Evolutionary conservation across 176 grass and related monocot species (phyloP).

Genomic region (Dactylis glomerata): DNA sequence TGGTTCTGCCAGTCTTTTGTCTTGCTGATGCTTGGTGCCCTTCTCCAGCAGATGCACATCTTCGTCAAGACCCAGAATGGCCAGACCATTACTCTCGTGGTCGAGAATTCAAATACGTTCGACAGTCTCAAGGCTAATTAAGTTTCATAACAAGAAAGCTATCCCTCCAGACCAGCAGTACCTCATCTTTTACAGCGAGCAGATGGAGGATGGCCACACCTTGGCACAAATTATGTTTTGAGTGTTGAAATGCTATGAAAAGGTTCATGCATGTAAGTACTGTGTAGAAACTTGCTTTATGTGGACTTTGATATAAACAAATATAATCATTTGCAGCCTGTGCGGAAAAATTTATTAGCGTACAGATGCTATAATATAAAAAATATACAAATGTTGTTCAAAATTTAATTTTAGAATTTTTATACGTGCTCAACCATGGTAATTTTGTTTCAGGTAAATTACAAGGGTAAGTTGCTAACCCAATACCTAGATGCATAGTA

Average conservation of each 20-base stretch:
- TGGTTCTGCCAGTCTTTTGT: neutral
- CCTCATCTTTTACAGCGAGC: neutral
- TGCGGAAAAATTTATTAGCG: no score
- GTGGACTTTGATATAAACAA: no score
- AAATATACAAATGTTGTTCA: neutral
- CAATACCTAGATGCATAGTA: neutral
- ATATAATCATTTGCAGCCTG: no score
- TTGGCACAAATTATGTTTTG: neutral
- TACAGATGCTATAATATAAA: no score
- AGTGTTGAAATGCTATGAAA: no score
- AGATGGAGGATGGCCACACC: neutral
- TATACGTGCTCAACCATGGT: neutral
- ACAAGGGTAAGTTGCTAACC: neutral
- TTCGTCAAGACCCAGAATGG: neutral
- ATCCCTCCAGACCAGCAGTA: neutral
- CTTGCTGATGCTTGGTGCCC: neutral
- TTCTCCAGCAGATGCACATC: slow-evolving; percentile 1
- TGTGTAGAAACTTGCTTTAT: no score
- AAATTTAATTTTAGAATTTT: neutral
- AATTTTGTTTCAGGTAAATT: neutral
- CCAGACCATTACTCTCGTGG: neutral
- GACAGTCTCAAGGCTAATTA: neutral
- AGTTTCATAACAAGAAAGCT: neutral
- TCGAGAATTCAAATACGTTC: neutral
- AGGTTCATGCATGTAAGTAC: no score